Evolutionary conservation across 139 green algal genomes (phyloP).

Genomic region (Chlorokybus atmophyticus): DNA sequence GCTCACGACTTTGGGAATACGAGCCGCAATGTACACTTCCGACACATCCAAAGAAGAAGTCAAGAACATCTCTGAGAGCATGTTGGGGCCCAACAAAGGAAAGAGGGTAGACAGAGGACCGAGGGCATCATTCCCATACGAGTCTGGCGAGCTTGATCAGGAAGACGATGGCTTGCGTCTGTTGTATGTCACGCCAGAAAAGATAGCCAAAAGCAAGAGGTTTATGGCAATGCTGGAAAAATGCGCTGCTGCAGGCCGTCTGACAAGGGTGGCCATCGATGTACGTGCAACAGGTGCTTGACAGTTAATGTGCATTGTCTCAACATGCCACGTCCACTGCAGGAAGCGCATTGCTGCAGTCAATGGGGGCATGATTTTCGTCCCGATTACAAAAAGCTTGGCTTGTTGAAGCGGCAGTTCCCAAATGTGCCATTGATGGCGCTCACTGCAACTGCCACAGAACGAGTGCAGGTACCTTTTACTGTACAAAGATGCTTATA

Average conservation of each 20-base stretch:
- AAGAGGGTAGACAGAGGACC: too few relatives aligned
- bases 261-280: constrained; percentile 21
- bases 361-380: constrained; percentile 70
- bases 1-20: constrained; percentile 10
- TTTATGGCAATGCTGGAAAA: constrained; percentile 24
- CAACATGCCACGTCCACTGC: too few relatives aligned
- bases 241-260: constrained; percentile 23
- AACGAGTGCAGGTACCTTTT: too few relatives aligned
- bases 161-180: too few relatives aligned
- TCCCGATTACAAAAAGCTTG: constrained; percentile 57
- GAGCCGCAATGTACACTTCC: constrained; percentile 17
- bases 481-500: too few relatives aligned
- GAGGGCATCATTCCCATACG: too few relatives aligned
- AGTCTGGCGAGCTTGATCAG: too few relatives aligned
- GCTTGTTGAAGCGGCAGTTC: constrained; percentile 34
- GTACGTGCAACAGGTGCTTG: too few relatives aligned
- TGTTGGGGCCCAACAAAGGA: too few relatives aligned
- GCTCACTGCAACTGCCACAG: constrained; percentile 61
- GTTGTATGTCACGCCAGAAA: constrained; percentile 80
- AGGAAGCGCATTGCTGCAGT: too few relatives aligned
- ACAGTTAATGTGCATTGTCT: too few relatives aligned
- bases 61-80: constrained; percentile 13
- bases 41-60: constrained; percentile 18
- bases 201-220: constrained; percentile 37
- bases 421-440: constrained; percentile 41